phyloP scores from a whole-genome alignment of 2,329 filamentous ascomycete genomes.

The Bisporella sp. region DNA sequence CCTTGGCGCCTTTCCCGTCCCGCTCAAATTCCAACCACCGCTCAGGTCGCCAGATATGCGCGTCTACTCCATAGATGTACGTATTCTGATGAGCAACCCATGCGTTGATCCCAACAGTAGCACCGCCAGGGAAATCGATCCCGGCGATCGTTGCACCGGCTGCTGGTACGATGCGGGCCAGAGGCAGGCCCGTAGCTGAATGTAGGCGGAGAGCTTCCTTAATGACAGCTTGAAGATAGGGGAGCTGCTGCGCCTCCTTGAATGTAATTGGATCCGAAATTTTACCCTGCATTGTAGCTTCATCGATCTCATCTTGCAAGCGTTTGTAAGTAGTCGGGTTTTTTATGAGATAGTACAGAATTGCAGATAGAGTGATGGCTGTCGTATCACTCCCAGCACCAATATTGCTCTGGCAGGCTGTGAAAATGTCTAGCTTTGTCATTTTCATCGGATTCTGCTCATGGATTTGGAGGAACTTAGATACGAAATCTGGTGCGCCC shows the following conservation, averaged over 20 bases:
- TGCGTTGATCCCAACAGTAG: conserved; percentile 27
- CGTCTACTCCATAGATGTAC: conserved; percentile 41
- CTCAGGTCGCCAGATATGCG: conserved; percentile 41
- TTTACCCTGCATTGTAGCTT: conserved; percentile 7
- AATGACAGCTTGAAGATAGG: conserved; percentile 43
- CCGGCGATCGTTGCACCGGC: conserved; percentile 36
- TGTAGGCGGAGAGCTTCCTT: conserved; percentile 45
- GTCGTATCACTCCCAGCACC: conserved; percentile 39
- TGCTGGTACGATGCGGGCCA: conserved; percentile 41
- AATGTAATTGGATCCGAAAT: conserved; percentile 29
- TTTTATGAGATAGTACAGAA: conserved; percentile 38
- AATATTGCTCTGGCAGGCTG: conserved; percentile 18
- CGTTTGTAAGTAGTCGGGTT: conserved; percentile 18
- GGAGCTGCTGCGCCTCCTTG: conserved; percentile 33
- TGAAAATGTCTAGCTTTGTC: conserved; percentile 27
- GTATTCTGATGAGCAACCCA: conserved; percentile 32
- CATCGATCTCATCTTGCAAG: conserved; percentile 28
- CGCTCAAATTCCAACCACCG: conserved; percentile 37
- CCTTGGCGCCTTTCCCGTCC: conserved; percentile 38
- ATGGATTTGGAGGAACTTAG: conserved; percentile 35
- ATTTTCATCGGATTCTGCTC: conserved; percentile 25
- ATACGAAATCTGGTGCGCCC: conserved; percentile 31
- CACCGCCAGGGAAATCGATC: conserved; percentile 33
- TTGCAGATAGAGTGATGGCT: conserved; percentile 37
- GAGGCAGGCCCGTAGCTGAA: conserved; percentile 39